Evolutionary conservation across 257 asterid species (phyloP), one percentile per base, ranked within the genome.

Genomic region (Lavandula angustifolia): DNA sequence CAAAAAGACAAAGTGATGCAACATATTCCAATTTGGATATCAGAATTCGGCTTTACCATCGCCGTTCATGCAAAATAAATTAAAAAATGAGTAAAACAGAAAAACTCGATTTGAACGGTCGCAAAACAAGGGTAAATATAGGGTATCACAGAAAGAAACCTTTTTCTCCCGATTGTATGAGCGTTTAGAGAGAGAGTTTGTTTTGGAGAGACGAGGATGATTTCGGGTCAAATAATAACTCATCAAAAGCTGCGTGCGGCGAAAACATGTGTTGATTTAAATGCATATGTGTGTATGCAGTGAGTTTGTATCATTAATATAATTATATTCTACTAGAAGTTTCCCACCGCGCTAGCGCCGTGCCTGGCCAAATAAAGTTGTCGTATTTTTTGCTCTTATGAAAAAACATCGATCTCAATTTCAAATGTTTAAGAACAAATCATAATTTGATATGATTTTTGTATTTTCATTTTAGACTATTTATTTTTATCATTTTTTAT

Each of bases 261-360:
- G 27, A n/a, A n/a, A 70, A 76, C 54, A 35, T 60, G 40, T 54
- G 71, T 62, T 42, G 27, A 22, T 73, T 69, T 64, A 59, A 47
- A 71, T 66, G 79, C 66, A 71, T 61, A 71, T 47, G 27, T 60
- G 34, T 37, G 69, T 58, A 35, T 37, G 32, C 43, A 18, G 43
- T 69, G 80, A 65, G 76, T 75, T 75, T 75, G 76, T 75, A 56
- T 35, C 5, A 12, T 22, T 68, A 9, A 27, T 22, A 22, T 22
- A 22, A 40, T 11, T 41, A 13, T 6, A 6, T 27, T 44, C n/a
- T n/a, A n/a, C n/a, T n/a, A n/a, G n/a, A n/a, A n/a, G n/a, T n/a
- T n/a, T n/a, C n/a, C n/a, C n/a, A n/a, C n/a, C n/a, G n/a, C n/a
- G n/a, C n/a, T n/a, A n/a, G n/a, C n/a, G n/a, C n/a, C n/a, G n/a